These are phyloP conservation scores for Albugo laibachii DNA, from an alignment of 352 stramenopile genomes.

Conservation along the genomic window DNA sequence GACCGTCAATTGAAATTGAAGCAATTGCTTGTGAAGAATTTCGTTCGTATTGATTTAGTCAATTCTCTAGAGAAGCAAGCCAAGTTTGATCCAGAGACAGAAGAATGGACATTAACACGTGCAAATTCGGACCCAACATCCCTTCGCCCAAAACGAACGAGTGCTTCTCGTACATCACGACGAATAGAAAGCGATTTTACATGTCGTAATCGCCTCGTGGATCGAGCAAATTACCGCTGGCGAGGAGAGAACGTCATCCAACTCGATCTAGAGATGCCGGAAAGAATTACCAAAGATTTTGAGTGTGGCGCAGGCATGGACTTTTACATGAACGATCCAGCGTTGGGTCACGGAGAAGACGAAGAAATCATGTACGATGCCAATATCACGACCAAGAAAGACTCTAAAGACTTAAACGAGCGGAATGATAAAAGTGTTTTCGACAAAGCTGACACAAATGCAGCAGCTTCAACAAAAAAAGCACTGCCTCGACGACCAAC, in stretches of 20 bases:
- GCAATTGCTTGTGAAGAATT: constrained; percentile 79
- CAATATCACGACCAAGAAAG: no score
- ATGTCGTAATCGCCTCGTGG: constrained; percentile 54
- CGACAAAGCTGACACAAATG: no score
- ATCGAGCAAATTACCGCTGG: constrained; percentile 77
- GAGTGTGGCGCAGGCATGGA: constrained; percentile 22
- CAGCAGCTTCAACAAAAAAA: no score
- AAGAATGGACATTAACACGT: constrained; percentile 74
- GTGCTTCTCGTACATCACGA: constrained; percentile 35
- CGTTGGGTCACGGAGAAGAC: no score
- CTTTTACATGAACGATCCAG: constrained; percentile 18
- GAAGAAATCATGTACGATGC: no score
- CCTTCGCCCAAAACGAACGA: constrained; percentile 31
- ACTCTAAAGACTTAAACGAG: no score
- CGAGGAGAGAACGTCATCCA: constrained; percentile 79
- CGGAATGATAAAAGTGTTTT: no score
- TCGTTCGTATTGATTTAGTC: constrained; percentile 57
- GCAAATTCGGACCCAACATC: constrained; percentile 39
- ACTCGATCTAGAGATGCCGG: constrained; percentile 79
- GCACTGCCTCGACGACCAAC: no score
- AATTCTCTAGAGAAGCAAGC: constrained; percentile 61
- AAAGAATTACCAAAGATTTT: constrained; percentile 62
- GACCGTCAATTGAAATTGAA: constrained; percentile 91
- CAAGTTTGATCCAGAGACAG: constrained; percentile 76
- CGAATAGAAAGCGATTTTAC: constrained; percentile 86